Percentiles rank a stretch among this genome's conserved stretches.
Evolutionary conservation across 352 stramenopile genomes (phyloP).

Genomic region (Aphanomyces cochlioides): DNA sequence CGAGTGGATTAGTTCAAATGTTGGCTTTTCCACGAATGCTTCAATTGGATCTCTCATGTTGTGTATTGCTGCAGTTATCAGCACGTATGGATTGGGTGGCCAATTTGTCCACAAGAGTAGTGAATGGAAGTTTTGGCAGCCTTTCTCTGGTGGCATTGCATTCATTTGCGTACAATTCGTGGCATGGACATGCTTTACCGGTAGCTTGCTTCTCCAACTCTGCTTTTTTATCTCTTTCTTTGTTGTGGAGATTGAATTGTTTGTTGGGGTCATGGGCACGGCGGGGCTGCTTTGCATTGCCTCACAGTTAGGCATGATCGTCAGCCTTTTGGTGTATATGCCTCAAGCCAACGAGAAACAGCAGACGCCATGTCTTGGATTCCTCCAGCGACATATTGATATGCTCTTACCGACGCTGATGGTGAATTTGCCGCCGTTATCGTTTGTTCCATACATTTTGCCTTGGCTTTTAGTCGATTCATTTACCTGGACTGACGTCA

Average conservation of each 20-base stretch:
- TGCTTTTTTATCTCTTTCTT: slow-evolving; percentile 77
- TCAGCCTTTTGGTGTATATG: slow-evolving; percentile 70
- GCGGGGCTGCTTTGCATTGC: slow-evolving; percentile 59
- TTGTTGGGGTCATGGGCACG: slow-evolving; percentile 66
- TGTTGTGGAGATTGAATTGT: slow-evolving; percentile 72
- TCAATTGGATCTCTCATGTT: slow-evolving; percentile 57
- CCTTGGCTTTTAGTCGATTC: slow-evolving; percentile 11
- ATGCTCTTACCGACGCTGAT: slow-evolving; percentile 21
- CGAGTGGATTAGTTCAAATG: slow-evolving; percentile 46
- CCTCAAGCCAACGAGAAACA: not conserved
- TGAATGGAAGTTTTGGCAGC: slow-evolving; percentile 82
- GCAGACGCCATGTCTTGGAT: slow-evolving; percentile 11
- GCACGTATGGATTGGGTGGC: slow-evolving; percentile 78
- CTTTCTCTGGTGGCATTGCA: slow-evolving; percentile 64
- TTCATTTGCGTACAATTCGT: slow-evolving; percentile 76
- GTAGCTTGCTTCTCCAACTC: slow-evolving; percentile 59
- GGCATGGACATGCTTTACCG: slow-evolving; percentile 74
- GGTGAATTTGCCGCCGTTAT: slow-evolving; percentile 2
- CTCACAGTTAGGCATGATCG: slow-evolving; percentile 77
- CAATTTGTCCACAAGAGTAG: slow-evolving; percentile 56
- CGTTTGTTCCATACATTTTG: slow-evolving; percentile 7
- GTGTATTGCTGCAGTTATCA: slow-evolving; percentile 71
- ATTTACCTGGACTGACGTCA: slow-evolving; percentile 5
- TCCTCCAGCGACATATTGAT: slow-evolving; percentile 3
- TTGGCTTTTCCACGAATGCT: slow-evolving; percentile 33